Evolutionary conservation across 2,329 filamentous ascomycete species (phyloP), one percentile per base, ranked within the genome.

Genomic region (Fonsecaea pedrosoi): DNA sequence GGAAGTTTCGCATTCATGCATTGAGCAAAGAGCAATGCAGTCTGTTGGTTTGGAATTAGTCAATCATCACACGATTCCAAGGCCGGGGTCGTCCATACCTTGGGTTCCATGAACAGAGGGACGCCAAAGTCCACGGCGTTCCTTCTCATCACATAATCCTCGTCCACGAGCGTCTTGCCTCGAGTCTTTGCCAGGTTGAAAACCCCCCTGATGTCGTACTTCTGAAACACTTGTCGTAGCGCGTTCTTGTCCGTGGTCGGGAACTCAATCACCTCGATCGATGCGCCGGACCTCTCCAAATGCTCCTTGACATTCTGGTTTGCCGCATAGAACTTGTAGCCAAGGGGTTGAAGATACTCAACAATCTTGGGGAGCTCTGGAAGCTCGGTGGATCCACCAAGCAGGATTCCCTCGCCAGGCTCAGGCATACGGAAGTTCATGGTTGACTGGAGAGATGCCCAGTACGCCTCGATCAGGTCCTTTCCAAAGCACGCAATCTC

Each of bases 341-440:
- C 92, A 21, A 98, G 89, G 60, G 94, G 94, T 37, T 90, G 85
- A 60, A 99, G 84, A 81, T 92, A 94, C 79, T 97, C 89, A 71
- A 95, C 92, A 67, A 98, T 90, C 76, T 87, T 86, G 67, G 89
- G 87, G 65, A 99, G 86, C 80, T 87, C 84, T 30, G 88, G 88
- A 67, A 89, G 79, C 79, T 89, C 90, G 73, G 83, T 84, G 78
- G 97, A 92, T 74, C 95, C 95, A 71, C 95, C 95, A 72, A 99
- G 92, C 61, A 99, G 89, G 66, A 99, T 89, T 82, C 95, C 94
- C 85, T 97, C 93, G 72, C 95, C 95, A 61, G 93, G 92, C 79
- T 96, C 90, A 53, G 95, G 95, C 75, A 97, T 87, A 74, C 94
- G 92, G 92, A 98, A 98, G 88, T 98, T 99, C 94, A 98, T 99